A percentile compares a stretch with the other conserved stretches of the same genome.
phyloP scores from a whole-genome alignment of 2,329 filamentous ascomycete species.

The Colletotrichum sp. region DNA sequence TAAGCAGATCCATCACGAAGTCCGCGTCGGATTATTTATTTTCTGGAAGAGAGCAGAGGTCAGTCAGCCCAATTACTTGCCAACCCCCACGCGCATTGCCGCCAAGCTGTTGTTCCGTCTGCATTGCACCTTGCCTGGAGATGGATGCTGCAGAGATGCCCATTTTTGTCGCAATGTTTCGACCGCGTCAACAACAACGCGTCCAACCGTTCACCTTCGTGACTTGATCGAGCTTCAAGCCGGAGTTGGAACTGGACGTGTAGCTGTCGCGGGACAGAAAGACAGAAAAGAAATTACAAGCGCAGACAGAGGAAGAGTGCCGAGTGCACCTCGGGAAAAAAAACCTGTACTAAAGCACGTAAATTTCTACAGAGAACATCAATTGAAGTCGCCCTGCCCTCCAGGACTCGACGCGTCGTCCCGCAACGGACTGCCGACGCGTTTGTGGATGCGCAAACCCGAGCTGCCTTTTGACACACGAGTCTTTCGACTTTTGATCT shows the following conservation, averaged over 20 bases:
- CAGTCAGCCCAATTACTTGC: conserved; percentile 10
- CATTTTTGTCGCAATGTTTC: not conserved
- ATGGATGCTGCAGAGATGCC: not conserved
- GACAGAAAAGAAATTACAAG: not conserved
- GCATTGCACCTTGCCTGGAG: not conserved
- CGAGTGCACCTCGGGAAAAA: not conserved
- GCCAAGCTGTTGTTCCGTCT: not conserved
- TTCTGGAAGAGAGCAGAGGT: conserved; percentile 9
- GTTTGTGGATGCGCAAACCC: conserved; percentile 7
- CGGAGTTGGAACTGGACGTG: not conserved
- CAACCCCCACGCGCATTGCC: not conserved
- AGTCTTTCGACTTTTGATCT: not conserved
- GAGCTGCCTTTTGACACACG: not conserved
- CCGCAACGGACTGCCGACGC: conserved; percentile 8
- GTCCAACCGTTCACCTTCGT: not conserved
- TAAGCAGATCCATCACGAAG: conserved; percentile 22
- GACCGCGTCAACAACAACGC: not conserved
- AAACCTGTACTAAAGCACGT: conserved; percentile 9
- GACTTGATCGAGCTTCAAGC: not conserved
- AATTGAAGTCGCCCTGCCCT: conserved; percentile 3
- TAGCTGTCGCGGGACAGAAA: not conserved
- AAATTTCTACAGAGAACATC: conserved; percentile 2
- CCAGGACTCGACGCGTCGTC: not conserved
- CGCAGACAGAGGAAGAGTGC: not conserved
- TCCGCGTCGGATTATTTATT: conserved; percentile 12